Percentiles rank a stretch among this genome's conserved stretches.
Conservation (phyloP, 257 asterid species). For the Fraxinus quadrangulata region DNA sequence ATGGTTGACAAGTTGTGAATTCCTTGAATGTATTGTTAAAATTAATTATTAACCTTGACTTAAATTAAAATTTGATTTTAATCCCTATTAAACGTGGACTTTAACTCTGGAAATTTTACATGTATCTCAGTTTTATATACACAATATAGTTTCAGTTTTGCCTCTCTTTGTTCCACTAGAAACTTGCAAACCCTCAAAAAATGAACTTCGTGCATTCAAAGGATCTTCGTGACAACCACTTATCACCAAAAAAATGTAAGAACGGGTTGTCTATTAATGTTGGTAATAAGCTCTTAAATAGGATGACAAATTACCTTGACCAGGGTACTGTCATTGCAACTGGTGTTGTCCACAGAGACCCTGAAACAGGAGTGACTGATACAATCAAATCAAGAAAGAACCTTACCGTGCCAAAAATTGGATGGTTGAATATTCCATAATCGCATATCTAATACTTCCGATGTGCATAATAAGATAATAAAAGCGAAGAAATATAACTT, state of each 20-base stretch:
- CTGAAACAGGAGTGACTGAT: slow-evolving; percentile 49
- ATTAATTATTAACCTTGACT: too few species aligned
- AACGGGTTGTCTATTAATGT: not conserved
- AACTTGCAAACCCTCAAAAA: not conserved
- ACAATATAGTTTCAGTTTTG: too few species aligned
- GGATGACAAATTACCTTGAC: slow-evolving; percentile 66
- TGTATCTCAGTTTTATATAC: too few species aligned
- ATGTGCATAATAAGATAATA: slow-evolving; percentile 1
- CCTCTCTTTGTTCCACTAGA: not conserved
- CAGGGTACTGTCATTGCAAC: slow-evolving; percentile 82
- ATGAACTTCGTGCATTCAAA: slow-evolving; percentile 6
- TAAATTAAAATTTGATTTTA: too few species aligned
- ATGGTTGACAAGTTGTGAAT: too few species aligned
- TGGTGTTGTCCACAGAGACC: slow-evolving; percentile 87
- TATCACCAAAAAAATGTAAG: slow-evolving; percentile 2
- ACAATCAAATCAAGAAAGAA: slow-evolving; percentile 15
- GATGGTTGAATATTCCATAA: not conserved
- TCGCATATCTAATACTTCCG: not conserved
- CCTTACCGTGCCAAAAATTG: slow-evolving; percentile 21
- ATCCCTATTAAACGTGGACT: too few species aligned
- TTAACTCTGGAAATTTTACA: too few species aligned
- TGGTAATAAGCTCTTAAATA: slow-evolving; percentile 16
- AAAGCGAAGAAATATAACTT: not conserved
- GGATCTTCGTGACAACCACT: not conserved
- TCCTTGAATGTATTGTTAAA: too few species aligned